A percentile compares a stretch with the other conserved stretches of the same genome.
phyloP scores from a whole-genome alignment of 371 early-diverging fungal genomes.

The Polyrhizophydium stewartii region DNA sequence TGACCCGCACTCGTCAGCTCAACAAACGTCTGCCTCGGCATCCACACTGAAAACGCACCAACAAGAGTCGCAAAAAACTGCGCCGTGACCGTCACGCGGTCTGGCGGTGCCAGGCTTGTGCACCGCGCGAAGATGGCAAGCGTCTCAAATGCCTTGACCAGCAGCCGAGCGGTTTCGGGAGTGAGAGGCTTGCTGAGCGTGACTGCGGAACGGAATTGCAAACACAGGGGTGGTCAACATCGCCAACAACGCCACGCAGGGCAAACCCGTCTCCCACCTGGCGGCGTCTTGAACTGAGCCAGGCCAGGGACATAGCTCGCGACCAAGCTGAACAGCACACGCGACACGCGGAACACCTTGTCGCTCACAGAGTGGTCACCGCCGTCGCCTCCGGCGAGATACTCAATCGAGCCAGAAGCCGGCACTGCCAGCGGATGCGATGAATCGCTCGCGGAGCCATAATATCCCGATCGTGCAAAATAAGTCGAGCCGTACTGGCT shows the following conservation, averaged over 20 bases:
- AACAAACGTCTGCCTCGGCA: too few species aligned
- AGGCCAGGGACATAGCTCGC: constrained; percentile 29
- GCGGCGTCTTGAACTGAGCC: too few species aligned
- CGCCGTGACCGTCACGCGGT: not conserved
- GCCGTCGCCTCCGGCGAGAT: not conserved
- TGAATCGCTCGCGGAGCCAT: not conserved
- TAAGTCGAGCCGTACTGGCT: constrained; percentile 7
- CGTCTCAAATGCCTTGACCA: constrained; percentile 16
- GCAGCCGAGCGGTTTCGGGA: constrained; percentile 10
- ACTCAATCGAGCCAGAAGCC: too few species aligned
- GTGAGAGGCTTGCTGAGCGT: constrained; percentile 12
- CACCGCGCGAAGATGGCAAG: not conserved
- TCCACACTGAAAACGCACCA: too few species aligned
- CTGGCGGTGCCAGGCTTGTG: not conserved
- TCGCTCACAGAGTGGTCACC: not conserved
- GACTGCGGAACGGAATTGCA: constrained; percentile 5
- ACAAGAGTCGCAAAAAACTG: too few species aligned
- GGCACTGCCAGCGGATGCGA: not conserved
- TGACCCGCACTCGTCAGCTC: too few species aligned
- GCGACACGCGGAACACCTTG: constrained; percentile 14
- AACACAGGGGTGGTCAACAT: too few species aligned
- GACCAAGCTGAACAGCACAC: constrained; percentile 29
- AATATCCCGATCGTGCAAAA: constrained; percentile 6
- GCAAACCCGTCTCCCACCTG: constrained; percentile 8
- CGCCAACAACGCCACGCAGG: too few species aligned